Evolutionary conservation across 352 stramenopile genomes (phyloP).

Genomic region (Phytophthora tentaculata): DNA sequence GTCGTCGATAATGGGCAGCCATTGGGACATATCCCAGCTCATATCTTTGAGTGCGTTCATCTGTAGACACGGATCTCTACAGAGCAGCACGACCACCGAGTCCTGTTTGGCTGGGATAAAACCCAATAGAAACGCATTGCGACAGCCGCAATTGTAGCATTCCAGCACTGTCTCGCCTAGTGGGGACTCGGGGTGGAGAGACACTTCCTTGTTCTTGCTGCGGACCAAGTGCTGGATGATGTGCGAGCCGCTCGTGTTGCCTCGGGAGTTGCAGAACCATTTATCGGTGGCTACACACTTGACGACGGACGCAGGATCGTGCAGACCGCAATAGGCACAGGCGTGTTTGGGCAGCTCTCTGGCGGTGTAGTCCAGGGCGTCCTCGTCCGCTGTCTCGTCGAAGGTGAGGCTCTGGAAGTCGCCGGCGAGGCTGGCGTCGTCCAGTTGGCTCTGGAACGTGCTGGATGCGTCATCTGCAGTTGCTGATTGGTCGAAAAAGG

Average conservation of each 20-base stretch:
- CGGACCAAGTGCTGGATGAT: constrained; percentile 99
- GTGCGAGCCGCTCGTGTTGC: constrained; percentile 95
- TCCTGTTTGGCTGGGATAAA: constrained; percentile 98
- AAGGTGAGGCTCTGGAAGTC: constrained; percentile 77
- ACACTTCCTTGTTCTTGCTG: constrained; percentile 91
- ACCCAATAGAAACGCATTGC: constrained; percentile 98
- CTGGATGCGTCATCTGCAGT: constrained; percentile 18
- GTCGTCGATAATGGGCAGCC: constrained; percentile 98
- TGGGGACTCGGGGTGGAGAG: constrained; percentile 94
- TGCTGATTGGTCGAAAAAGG: constrained; percentile 40
- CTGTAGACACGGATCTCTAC: constrained; percentile 96
- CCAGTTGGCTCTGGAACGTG: constrained; percentile 52
- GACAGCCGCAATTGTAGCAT: constrained; percentile 99
- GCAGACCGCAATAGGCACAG: constrained; percentile 98
- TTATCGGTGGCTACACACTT: constrained; percentile 96
- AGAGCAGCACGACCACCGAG: constrained; percentile 98
- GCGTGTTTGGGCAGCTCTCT: constrained; percentile 89
- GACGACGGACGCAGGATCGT: constrained; percentile 96
- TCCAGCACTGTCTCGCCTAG: constrained; percentile 98
- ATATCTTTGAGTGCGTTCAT: constrained; percentile 98
- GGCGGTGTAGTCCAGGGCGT: constrained; percentile 71
- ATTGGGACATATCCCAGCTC: constrained; percentile 99
- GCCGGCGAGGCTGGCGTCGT: constrained; percentile 41
- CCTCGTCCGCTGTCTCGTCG: constrained; percentile 75
- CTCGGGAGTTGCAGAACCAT: constrained; percentile 99